Evolutionary conservation across 83 land plant genomes (phyloP).

Genomic region (Isoetes engelmannii): DNA sequence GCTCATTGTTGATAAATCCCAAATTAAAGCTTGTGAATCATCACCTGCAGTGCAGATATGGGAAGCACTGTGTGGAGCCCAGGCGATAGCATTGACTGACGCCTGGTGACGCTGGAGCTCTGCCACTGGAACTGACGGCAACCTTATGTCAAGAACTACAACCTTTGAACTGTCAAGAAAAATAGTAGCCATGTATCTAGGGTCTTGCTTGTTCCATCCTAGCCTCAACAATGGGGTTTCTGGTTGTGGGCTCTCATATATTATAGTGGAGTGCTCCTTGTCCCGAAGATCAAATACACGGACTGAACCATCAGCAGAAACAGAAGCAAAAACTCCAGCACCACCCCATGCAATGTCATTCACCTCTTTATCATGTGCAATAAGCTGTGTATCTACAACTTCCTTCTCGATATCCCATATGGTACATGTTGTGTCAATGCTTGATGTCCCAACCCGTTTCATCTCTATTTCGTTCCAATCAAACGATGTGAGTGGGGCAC

Average conservation of each 20-base stretch:
- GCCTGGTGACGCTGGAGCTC: constrained; percentile 88
- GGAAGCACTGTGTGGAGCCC: constrained; percentile 92
- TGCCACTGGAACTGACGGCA: constrained; percentile 76
- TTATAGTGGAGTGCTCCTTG: constrained; percentile 92
- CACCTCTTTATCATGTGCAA: constrained; percentile 92
- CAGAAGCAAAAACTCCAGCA: constrained; percentile 87
- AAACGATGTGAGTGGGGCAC: constrained; percentile 80
- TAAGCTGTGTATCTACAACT: constrained; percentile 84
- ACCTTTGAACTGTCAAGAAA: constrained; percentile 85
- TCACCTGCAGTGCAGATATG: constrained; percentile 95
- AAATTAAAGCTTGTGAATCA: constrained; percentile 80
- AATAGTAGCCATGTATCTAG: constrained; percentile 89
- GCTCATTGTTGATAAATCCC: constrained; percentile 89
- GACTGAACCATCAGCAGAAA: constrained; percentile 88
- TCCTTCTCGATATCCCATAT: constrained; percentile 88
- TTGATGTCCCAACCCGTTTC: constrained; percentile 69
- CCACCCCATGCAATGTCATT: constrained; percentile 96
- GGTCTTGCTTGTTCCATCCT: constrained; percentile 95
- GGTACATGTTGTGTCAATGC: constrained; percentile 87
- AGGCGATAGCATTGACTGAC: constrained; percentile 79
- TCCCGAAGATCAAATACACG: constrained; percentile 80
- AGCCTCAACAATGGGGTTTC: constrained; percentile 74
- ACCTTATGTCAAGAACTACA: constrained; percentile 77
- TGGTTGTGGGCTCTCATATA: constrained; percentile 75
- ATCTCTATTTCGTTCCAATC: constrained; percentile 95